A percentile compares a stretch with the other conserved stretches of the same genome.
Evolutionary conservation across 768 basidiomycete genomes (phyloP).

Genomic region (Psilocybe cubensis): DNA sequence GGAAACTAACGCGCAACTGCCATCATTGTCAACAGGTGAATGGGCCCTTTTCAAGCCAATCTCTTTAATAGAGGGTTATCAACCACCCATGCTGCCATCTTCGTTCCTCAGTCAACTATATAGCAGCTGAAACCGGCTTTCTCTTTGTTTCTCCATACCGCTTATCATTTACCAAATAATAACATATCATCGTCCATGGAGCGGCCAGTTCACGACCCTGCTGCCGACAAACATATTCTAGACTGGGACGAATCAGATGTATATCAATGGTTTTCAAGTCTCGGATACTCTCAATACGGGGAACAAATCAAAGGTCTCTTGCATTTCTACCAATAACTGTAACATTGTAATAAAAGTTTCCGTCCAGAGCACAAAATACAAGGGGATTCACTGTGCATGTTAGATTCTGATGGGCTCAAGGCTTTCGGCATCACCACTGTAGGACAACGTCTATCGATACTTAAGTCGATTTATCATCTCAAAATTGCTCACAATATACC

Average conservation of each 20-base stretch:
- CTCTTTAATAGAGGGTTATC: neutral
- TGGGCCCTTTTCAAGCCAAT: neutral
- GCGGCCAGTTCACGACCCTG: slow-evolving; percentile 26
- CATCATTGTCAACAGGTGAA: neutral
- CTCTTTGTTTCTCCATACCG: neutral
- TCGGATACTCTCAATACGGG: slow-evolving; percentile 87
- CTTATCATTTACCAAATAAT: slow-evolving; percentile 1
- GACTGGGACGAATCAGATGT: slow-evolving; percentile 82
- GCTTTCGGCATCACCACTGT: slow-evolving; percentile 84
- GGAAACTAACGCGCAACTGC: neutral
- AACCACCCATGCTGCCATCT: neutral
- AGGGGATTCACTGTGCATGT: slow-evolving; percentile 82
- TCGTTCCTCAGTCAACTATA: neutral
- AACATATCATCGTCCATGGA: slow-evolving; percentile 2
- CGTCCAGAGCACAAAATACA: slow-evolving; percentile 82
- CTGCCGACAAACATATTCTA: slow-evolving; percentile 38
- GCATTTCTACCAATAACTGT: slow-evolving; percentile 6
- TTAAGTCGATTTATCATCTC: slow-evolving; percentile 87
- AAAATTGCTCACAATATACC: slow-evolving; percentile 83
- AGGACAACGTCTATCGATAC: slow-evolving; percentile 88
- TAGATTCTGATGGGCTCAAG: slow-evolving; percentile 83
- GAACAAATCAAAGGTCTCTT: slow-evolving; percentile 72
- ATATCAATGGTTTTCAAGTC: slow-evolving; percentile 65
- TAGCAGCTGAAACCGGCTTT: neutral
- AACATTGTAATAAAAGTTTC: slow-evolving; percentile 5